These are phyloP conservation scores for Globisporangium barbulae DNA, from an alignment of 352 stramenopile species.

Conservation along the genomic window DNA sequence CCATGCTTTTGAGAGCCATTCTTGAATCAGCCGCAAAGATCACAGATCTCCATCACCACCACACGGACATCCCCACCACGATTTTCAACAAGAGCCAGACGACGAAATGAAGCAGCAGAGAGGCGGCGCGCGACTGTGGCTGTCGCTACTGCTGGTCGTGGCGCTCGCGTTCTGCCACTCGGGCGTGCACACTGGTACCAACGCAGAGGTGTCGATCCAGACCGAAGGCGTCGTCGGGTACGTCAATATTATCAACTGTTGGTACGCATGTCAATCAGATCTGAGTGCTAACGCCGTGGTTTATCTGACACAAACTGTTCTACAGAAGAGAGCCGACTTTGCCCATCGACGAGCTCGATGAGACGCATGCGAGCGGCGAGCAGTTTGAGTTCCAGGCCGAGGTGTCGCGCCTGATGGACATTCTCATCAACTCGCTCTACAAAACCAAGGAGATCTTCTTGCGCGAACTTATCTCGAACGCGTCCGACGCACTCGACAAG, in stretches of 20 bases:
- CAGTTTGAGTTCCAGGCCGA: slow-evolving; percentile 95
- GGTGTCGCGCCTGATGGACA: slow-evolving; percentile 94
- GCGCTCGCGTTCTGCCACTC: slow-evolving; percentile 31
- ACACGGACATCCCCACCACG: background rate
- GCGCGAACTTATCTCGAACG: slow-evolving; percentile 99
- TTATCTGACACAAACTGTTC: slow-evolving; percentile 20
- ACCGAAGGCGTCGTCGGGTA: slow-evolving; percentile 40
- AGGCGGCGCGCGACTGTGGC: slow-evolving; percentile 16
- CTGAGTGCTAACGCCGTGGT: slow-evolving; percentile 17
- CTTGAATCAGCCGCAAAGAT: slow-evolving; percentile 11
- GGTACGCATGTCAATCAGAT: background rate
- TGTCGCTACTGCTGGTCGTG: slow-evolving; percentile 39
- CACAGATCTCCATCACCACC: background rate
- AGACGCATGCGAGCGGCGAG: slow-evolving; percentile 49
- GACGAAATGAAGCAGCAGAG: slow-evolving; percentile 11
- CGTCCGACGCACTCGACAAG: slow-evolving; percentile 98
- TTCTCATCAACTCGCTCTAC: slow-evolving; percentile 69
- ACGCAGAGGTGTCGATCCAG: slow-evolving; percentile 35
- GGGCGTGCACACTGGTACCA: slow-evolving; percentile 17
- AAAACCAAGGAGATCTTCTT: slow-evolving; percentile 98
- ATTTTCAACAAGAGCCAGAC: background rate
- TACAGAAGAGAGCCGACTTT: slow-evolving; percentile 31
- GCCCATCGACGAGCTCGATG: slow-evolving; percentile 44
- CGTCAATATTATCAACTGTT: slow-evolving; percentile 12
- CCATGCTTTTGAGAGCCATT: slow-evolving; percentile 8